Evolutionary conservation across 2,329 filamentous ascomycete genomes (phyloP).

Genomic region (Fusarium dlaminii): DNA sequence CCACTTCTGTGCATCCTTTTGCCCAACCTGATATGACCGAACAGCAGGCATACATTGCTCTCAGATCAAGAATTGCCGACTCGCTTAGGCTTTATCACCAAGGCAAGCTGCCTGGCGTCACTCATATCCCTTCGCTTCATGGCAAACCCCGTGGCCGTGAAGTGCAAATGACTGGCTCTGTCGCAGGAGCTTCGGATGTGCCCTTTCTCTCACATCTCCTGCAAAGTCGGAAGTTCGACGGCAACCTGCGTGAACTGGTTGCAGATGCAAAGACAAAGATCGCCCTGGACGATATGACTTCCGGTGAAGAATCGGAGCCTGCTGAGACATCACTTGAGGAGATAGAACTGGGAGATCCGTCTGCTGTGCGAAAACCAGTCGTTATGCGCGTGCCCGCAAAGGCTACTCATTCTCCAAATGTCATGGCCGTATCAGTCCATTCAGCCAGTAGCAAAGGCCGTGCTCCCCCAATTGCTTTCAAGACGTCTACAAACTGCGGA

Average conservation of each 20-base stretch:
- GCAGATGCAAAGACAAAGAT: conserved; percentile 66
- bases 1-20: conserved; percentile 48
- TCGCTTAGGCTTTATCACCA: conserved; percentile 63
- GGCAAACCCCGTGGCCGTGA: conserved; percentile 1
- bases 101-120: conserved; percentile 61
- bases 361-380: conserved; percentile 49
- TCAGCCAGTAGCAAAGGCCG: conserved; percentile 68
- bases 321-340: conserved; percentile 27
- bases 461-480: conserved; percentile 52
- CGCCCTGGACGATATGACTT: conserved; percentile 59
- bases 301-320: conserved; percentile 65
- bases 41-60: conserved; percentile 60
- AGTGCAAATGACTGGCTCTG: conserved; percentile 42
- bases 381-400: conserved; percentile 69
- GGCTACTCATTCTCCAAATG: conserved; percentile 62
- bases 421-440: conserved; percentile 52
- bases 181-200: conserved; percentile 65
- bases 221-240: conserved; percentile 67
- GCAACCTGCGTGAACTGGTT: conserved; percentile 68
- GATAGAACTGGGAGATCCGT: conserved; percentile 11
- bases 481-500: conserved; percentile 46
- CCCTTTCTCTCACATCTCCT: conserved; percentile 75
- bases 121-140: conserved; percentile 53
- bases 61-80: conserved; percentile 63
- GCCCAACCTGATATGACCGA: conserved; percentile 59